Base-by-base conservation (phyloP, 345 rosid genomes). In the Trapa bicornis region DNA sequence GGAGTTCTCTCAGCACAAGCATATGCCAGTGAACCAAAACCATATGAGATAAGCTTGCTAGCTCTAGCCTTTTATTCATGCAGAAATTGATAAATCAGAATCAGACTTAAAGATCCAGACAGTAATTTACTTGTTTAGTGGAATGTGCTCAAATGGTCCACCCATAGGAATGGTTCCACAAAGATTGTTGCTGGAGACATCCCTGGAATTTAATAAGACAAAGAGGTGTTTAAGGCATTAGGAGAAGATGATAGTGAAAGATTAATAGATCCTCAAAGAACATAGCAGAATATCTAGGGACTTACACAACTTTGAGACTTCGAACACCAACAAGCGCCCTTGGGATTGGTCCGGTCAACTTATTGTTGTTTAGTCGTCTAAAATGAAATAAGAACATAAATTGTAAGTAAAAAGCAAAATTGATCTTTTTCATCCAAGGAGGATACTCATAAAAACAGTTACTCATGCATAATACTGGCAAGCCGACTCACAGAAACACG, bases 111-210 rank as follows among this genome's bases (percentile, higher is more conserved):
- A 57, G n/a, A 69, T 5, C 13, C 35, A 45, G 7, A n/a, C 50
- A 70, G 10, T 33, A 38, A 66, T 87, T 71, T 84, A 93, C 98
- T 90, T 93, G 82, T 78, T 82, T 69, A 87, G 43, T 57, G 98
- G 94, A 73, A 93, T 85, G 80, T 78, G 96, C 78, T 80, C 83
- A 75, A 94, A 94, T 65, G 99, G 92, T 53, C 99, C 97, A 7
- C 54, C 77, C 47, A 96, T 81, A 72, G 99, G 97, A 78, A 94
- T 91, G 66, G 99, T 91, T 75, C 99, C 99, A 75, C 99, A 94
- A 45, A 94, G 73, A 81, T 91, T 77, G 83, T 94, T 94, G 81
- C 66, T 87, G 3, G 99, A 83, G 60, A 91, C 96, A 75, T 94
- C 97, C 66, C 99, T 94, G 79, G 32, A 68, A 69, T 22, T 22